phyloP scores from a whole-genome alignment of 768 basidiomycete genomes.

The Rhizopogon vulgaris region DNA sequence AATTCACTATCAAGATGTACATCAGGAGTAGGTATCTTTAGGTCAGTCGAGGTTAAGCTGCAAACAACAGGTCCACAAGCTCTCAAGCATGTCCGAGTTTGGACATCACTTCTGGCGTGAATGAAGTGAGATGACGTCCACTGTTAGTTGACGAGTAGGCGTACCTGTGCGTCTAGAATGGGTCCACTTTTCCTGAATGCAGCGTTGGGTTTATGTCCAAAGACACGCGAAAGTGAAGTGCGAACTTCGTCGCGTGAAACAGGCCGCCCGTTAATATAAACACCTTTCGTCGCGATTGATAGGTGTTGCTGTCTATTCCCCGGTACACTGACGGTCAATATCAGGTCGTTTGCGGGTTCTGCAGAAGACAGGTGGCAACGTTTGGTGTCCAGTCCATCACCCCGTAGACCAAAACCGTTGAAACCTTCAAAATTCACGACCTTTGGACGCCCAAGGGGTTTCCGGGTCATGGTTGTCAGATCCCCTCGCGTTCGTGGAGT shows the following conservation, averaged over 20 bases:
- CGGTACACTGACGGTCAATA: neutral
- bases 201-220: neutral
- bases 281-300: slow-evolving; percentile 15
- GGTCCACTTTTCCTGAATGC: neutral
- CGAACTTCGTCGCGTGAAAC: slow-evolving; percentile 13
- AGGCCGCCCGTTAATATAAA: slow-evolving; percentile 17
- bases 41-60: neutral
- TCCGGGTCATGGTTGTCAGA: neutral
- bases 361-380: neutral
- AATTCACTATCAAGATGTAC: neutral
- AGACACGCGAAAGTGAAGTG: slow-evolving; percentile 11
- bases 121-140: neutral
- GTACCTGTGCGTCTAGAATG: neutral
- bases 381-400: neutral
- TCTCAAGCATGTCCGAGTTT: neutral
- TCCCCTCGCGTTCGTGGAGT: slow-evolving; percentile 19
- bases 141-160: neutral
- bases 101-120: neutral
- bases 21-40: neutral
- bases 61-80: too few relatives aligned
- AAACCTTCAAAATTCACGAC: slow-evolving; percentile 7
- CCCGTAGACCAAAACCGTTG: slow-evolving; percentile 10
- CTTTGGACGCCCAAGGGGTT: neutral
- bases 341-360: neutral
- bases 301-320: neutral